Base-by-base conservation (phyloP, 345 rosid genomes). In the Fremontodendron californicum region DNA sequence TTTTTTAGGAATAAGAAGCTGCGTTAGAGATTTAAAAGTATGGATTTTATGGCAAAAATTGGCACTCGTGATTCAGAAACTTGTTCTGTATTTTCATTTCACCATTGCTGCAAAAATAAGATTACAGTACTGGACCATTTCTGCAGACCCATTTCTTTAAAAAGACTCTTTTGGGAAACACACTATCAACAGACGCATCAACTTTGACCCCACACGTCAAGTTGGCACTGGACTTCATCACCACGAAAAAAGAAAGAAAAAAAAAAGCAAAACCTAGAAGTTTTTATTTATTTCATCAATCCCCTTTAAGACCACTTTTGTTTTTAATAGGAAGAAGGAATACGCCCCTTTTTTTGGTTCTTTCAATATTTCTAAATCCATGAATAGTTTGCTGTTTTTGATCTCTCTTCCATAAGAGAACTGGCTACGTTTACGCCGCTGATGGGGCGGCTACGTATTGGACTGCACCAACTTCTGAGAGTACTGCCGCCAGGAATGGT, bases 391-490 rank as follows among this genome's bases (percentile, higher is more conserved):
- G n/a, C 40, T 31, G 67, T 25, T 4, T 5, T 27, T 33, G 0
- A 0, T 48, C 16, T 4, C 9, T 6, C 42, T 39, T 9, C 33
- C 0, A 21, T 6, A 15, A 13, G 4, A 25, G 2, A 65, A 9
- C 49, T 0, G 9, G 4, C 3, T 8, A 19, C 33, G 6, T 60
- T 73, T 79, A 90, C 46, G 98, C 98, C 39, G 98, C 98, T 0
- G 98, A 89, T 4, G 98, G 97, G n/a, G 94, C 93, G 0, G 89
- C 65, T 23, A 91, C 82, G 64, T 82, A 88, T 42, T 88, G 84
- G 19, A 87, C 86, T 13, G 31, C 85, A 0, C 86, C 89, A 2
- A 86, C 91, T 75, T 90, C 92, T 1, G 90, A 79, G 5, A 94
- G 82, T 2, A n/a, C n/a, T n/a, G 97, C 97, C 37, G 79, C 80